These are phyloP conservation scores for Lagerstroemia speciosa DNA, from an alignment of 345 rosid species.

Conservation along the genomic window DNA sequence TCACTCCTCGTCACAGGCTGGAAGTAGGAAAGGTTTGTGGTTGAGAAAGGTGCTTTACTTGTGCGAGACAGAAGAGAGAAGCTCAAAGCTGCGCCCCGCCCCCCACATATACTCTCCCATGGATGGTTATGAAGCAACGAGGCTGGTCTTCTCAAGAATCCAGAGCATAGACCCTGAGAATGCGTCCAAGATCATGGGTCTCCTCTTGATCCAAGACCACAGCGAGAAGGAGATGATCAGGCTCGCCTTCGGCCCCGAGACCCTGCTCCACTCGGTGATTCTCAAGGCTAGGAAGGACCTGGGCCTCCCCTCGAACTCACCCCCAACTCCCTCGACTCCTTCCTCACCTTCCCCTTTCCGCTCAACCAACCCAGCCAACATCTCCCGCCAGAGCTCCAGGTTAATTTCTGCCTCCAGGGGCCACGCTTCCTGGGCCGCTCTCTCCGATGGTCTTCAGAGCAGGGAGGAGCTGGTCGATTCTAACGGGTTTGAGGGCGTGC, in stretches of 20 bases:
- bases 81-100: no score
- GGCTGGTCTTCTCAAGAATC: slow-evolving; percentile 75
- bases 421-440: slow-evolving; percentile 35
- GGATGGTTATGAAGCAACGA: slow-evolving; percentile 92
- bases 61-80: slow-evolving; percentile 13
- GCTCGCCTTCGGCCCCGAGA: slow-evolving; percentile 81
- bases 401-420: slow-evolving; percentile 24
- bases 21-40: slow-evolving; percentile 42
- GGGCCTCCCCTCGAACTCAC: slow-evolving; percentile 39
- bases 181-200: slow-evolving; percentile 93
- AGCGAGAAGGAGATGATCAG: slow-evolving; percentile 96
- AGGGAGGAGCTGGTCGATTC: slow-evolving; percentile 9
- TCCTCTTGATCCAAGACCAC: slow-evolving; percentile 79
- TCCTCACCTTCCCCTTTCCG: slow-evolving; percentile 39
- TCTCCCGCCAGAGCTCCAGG: slow-evolving; percentile 34
- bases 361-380: slow-evolving; percentile 20
- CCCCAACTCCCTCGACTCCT: slow-evolving; percentile 39
- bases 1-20: slow-evolving; percentile 22
- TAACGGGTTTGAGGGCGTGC: not conserved
- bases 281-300: slow-evolving; percentile 63
- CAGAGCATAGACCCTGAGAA: slow-evolving; percentile 71
- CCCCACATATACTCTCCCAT: slow-evolving; percentile 25
- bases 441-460: slow-evolving; percentile 24
- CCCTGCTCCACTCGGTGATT: slow-evolving; percentile 63
- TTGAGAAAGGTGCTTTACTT: slow-evolving; percentile 39